A percentile compares a stretch with the other conserved stretches of the same genome.
Conservation (phyloP, 257 asterid genomes). For the Galeopsis tetrahit region DNA sequence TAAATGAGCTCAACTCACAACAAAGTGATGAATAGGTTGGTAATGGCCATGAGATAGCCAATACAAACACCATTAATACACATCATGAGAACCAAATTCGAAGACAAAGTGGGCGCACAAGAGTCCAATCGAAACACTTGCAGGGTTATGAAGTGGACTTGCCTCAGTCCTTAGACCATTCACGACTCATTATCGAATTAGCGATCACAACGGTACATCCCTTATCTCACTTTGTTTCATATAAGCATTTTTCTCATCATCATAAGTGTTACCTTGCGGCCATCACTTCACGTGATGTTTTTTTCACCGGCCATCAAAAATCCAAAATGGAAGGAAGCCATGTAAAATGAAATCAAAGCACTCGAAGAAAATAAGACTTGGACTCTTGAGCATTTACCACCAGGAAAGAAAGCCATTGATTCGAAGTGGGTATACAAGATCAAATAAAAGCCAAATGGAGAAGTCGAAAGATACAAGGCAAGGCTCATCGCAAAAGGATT, state of each 20-base stretch:
- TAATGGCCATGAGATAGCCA: background rate
- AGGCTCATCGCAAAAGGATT: background rate
- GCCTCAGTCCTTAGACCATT: background rate
- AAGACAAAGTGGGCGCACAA: too few relatives aligned
- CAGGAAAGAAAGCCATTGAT: background rate
- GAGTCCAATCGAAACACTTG: background rate
- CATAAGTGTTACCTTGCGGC: too few relatives aligned
- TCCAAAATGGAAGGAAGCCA: background rate
- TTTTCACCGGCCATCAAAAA: background rate
- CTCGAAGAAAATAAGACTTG: background rate
- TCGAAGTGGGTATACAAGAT: too few relatives aligned
- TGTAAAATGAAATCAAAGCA: background rate
- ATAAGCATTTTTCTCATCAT: too few relatives aligned
- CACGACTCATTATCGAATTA: background rate
- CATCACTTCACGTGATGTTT: background rate
- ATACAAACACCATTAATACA: too few relatives aligned
- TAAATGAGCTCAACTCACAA: too few relatives aligned
- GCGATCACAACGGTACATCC: too few relatives aligned
- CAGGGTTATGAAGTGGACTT: background rate
- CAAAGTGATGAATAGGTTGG: background rate
- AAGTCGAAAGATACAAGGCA: background rate
- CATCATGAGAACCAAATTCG: too few relatives aligned
- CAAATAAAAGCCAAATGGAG: too few relatives aligned
- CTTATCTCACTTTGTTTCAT: too few relatives aligned
- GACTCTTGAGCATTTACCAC: slow-evolving; percentile 1